Conservation (phyloP, 2,329 filamentous ascomycete genomes). For the Aspergillus felis region DNA sequence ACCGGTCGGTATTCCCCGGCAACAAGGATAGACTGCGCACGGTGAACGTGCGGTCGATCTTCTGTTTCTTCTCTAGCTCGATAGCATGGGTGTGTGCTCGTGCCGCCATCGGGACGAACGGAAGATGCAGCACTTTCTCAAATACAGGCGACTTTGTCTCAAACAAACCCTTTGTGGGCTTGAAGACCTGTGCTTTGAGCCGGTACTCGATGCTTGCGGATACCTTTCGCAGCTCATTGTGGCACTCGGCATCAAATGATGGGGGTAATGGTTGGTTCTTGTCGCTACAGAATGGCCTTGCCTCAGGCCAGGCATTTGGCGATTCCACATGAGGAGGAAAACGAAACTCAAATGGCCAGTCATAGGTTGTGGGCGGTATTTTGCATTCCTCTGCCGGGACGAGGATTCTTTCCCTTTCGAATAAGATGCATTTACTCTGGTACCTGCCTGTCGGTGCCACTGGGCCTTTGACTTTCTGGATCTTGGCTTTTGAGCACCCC, state of each 20-base stretch:
- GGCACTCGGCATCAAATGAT: conserved; percentile 3
- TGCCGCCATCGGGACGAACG: background rate
- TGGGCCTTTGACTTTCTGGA: conserved; percentile 14
- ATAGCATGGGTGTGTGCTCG: too few species aligned
- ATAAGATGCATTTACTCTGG: conserved; percentile 13
- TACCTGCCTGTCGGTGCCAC: conserved; percentile 9
- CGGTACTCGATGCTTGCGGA: conserved; percentile 8
- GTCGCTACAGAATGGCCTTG: conserved; percentile 8
- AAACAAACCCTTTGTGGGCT: conserved; percentile 3
- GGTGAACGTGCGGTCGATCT: conserved; percentile 4
- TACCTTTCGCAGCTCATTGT: conserved; percentile 4
- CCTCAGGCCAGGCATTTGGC: conserved; percentile 4
- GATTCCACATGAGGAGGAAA: conserved; percentile 5
- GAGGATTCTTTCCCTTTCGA: conserved; percentile 11
- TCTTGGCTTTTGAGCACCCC: conserved; percentile 11
- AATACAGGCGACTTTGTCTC: conserved; percentile 1
- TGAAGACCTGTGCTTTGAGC: conserved; percentile 7
- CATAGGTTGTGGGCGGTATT: conserved; percentile 4
- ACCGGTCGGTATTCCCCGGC: conserved; percentile 10
- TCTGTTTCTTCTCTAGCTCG: conserved; percentile 3
- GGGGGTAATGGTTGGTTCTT: conserved; percentile 10
- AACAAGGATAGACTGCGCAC: conserved; percentile 8
- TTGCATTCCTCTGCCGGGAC: background rate
- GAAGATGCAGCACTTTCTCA: conserved; percentile 2
- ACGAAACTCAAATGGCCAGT: conserved; percentile 11